Evolutionary conservation across 1,139 yeast species (phyloP).

Genomic region (Debaryomyces nepalensis): DNA sequence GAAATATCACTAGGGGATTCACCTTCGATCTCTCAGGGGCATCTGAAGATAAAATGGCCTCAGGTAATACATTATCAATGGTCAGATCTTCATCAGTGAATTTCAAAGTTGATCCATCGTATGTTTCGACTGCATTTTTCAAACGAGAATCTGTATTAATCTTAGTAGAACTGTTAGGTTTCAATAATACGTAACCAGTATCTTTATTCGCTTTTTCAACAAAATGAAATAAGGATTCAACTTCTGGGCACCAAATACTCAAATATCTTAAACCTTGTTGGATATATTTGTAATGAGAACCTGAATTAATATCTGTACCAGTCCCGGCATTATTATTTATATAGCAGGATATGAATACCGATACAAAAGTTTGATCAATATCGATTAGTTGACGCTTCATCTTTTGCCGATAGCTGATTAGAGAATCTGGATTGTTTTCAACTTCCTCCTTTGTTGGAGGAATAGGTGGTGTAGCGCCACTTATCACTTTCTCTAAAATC

Average conservation of each 20-base stretch:
- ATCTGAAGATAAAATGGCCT: constrained; percentile 15
- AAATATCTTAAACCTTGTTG: constrained; percentile 35
- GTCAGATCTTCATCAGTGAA: constrained; percentile 11
- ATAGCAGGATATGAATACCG: constrained; percentile 37
- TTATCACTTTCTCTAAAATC: constrained; percentile 32
- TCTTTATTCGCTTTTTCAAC: constrained; percentile 15
- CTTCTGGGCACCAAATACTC: constrained; percentile 40
- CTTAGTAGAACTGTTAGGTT: constrained; percentile 7
- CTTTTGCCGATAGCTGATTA: constrained; percentile 25
- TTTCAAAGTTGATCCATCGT: constrained; percentile 5
- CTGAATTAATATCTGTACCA: constrained; percentile 26
- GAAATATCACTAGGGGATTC: constrained; percentile 40
- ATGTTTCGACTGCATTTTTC: constrained; percentile 12
- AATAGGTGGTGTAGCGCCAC: constrained; percentile 38
- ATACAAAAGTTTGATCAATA: constrained; percentile 37
- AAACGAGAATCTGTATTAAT: constrained; percentile 13
- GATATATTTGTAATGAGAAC: constrained; percentile 39
- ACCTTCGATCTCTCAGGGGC: constrained; percentile 16
- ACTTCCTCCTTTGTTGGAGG: constrained; percentile 38
- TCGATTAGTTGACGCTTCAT: constrained; percentile 27
- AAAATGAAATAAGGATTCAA: constrained; percentile 26
- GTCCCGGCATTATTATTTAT: constrained; percentile 35
- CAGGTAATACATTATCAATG: constrained; percentile 19
- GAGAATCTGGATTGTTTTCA: constrained; percentile 24
- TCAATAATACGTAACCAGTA: background rate